Conservation (phyloP, 352 stramenopile species). For the Elongisporangium undulatum region DNA sequence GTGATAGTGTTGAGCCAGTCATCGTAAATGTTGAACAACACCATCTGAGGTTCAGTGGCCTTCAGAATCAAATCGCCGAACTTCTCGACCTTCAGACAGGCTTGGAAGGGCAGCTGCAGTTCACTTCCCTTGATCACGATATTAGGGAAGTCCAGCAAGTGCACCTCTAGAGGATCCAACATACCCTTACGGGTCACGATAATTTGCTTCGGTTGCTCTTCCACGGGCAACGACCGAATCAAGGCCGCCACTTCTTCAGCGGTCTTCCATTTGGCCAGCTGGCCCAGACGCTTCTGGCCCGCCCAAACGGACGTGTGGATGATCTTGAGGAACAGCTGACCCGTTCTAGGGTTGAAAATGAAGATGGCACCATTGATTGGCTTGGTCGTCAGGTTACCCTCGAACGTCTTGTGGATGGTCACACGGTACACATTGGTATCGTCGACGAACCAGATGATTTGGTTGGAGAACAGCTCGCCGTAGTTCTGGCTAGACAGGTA, state of each 20-base stretch:
- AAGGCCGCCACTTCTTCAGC: constrained; percentile 99
- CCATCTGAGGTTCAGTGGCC: constrained; percentile 99
- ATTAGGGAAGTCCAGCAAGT: constrained; percentile 99
- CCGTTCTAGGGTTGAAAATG: constrained; percentile 99
- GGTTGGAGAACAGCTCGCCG: constrained; percentile 99
- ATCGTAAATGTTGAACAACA: constrained; percentile 99
- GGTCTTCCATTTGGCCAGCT: constrained; percentile 99
- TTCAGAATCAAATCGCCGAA: constrained; percentile 99
- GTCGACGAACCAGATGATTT: constrained; percentile 99
- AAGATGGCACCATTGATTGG: constrained; percentile 99
- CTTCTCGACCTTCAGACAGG: constrained; percentile 99
- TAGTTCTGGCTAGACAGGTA: constrained; percentile 99
- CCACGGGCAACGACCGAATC: constrained; percentile 98
- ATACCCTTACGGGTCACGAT: constrained; percentile 99
- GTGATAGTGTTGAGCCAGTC: constrained; percentile 99
- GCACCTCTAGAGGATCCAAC: constrained; percentile 98
- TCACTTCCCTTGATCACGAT: constrained; percentile 99
- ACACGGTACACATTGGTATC: constrained; percentile 99
- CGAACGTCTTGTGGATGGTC: constrained; percentile 99
- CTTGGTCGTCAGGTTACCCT: constrained; percentile 99
- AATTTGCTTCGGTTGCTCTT: constrained; percentile 99
- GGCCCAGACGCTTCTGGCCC: constrained; percentile 98
- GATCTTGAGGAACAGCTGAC: constrained; percentile 99
- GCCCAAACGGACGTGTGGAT: constrained; percentile 99
- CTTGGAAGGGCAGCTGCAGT: constrained; percentile 99